These are phyloP conservation scores for Musa itinerans DNA, from an alignment of 176 grass and related monocot genomes.

Conservation along the genomic window DNA sequence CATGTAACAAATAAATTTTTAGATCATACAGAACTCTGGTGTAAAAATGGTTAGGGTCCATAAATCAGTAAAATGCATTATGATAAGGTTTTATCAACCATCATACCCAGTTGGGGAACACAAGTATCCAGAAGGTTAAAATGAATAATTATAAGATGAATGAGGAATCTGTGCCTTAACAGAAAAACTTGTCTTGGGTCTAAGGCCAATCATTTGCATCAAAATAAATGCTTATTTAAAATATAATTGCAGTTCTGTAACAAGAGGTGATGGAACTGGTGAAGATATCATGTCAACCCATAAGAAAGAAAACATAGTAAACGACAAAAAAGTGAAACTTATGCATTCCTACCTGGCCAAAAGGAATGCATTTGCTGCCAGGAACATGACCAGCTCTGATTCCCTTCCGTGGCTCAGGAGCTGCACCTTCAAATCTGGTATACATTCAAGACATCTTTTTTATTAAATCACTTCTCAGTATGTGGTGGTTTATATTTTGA, in stretches of 20 bases:
- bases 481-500: not conserved
- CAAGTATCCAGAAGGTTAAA: no score
- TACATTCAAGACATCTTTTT: constrained; percentile 25
- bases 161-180: no score
- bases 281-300: not conserved
- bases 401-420: constrained; percentile 90
- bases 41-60: no score
- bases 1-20: no score
- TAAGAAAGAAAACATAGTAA: not conserved
- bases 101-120: no score
- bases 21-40: no score
- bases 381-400: constrained; percentile 85
- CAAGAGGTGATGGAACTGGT: not conserved
- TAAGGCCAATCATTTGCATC: no score
- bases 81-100: no score
- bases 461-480: constrained; percentile 1
- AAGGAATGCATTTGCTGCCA: constrained; percentile 92
- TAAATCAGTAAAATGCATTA: no score
- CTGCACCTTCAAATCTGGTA: constrained; percentile 74
- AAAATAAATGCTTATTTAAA: no score
- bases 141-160: no score
- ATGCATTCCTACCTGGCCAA: constrained; percentile 40
- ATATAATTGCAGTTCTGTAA: not conserved
- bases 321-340: not conserved
- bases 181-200: no score